Conservation (phyloP, 1,139 yeast genomes). For the Pichia terricola region DNA sequence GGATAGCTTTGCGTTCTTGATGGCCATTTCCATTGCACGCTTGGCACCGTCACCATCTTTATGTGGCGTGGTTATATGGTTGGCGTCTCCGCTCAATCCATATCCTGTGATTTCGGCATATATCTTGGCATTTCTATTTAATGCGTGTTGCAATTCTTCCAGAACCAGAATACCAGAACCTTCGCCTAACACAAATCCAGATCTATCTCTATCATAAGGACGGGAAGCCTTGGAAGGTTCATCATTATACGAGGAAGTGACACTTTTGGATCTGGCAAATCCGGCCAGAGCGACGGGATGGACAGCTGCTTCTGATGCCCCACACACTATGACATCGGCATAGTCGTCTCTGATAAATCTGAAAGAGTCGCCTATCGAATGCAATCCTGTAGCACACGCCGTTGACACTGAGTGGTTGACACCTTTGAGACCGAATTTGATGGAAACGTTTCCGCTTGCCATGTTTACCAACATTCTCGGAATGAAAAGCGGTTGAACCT, state of each 20-base stretch:
- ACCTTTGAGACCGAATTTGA: slow-evolving; percentile 65
- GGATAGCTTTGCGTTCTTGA: slow-evolving; percentile 37
- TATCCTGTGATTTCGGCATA: slow-evolving; percentile 81
- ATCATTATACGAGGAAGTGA: slow-evolving; percentile 56
- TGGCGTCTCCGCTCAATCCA: slow-evolving; percentile 86
- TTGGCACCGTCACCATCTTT: slow-evolving; percentile 78
- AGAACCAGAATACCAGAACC: slow-evolving; percentile 79
- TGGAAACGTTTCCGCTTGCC: slow-evolving; percentile 92
- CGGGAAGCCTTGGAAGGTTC: slow-evolving; percentile 61
- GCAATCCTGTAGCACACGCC: slow-evolving; percentile 96
- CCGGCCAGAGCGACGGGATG: slow-evolving; percentile 89
- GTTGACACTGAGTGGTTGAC: slow-evolving; percentile 86
- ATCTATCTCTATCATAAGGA: slow-evolving; percentile 73
- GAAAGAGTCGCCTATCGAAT: slow-evolving; percentile 87
- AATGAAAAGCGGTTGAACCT: slow-evolving; percentile 76
- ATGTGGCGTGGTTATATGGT: slow-evolving; percentile 87
- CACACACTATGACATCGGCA: slow-evolving; percentile 84
- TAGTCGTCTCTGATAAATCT: slow-evolving; percentile 72
- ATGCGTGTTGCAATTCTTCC: slow-evolving; percentile 73
- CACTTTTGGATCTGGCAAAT: slow-evolving; percentile 80
- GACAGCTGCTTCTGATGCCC: slow-evolving; percentile 82
- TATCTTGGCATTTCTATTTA: slow-evolving; percentile 50
- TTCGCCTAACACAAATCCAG: slow-evolving; percentile 90
- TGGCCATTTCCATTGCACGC: slow-evolving; percentile 73
- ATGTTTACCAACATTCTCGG: slow-evolving; percentile 80